These are phyloP conservation scores for Pseudogymnoascus sp. DNA, from an alignment of 2,329 filamentous ascomycete genomes.

Conservation along the genomic window DNA sequence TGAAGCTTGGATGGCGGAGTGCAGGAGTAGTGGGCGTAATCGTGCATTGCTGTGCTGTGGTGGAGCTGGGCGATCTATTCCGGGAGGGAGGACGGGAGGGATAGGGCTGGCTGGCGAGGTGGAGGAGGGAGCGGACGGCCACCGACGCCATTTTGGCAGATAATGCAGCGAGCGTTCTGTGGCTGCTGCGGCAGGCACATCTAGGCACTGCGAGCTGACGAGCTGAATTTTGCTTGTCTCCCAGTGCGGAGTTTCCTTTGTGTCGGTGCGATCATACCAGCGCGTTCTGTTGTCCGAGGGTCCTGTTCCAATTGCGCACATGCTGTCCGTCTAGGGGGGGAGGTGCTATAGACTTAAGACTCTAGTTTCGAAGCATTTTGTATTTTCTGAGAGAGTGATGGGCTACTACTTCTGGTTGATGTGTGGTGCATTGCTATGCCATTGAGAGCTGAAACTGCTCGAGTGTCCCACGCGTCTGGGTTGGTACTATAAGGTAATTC, in stretches of 20 bases:
- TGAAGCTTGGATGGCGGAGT: neutral
- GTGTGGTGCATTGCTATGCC: neutral
- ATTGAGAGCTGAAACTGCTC: neutral
- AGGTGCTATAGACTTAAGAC: neutral
- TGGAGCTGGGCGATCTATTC: neutral
- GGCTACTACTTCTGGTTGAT: neutral
- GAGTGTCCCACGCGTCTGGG: neutral
- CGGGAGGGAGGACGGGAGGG: neutral
- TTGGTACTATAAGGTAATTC: neutral
- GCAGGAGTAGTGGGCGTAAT: neutral
- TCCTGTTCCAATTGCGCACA: neutral
- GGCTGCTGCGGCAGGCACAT: conserved; percentile 1
- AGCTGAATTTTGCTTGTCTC: neutral
- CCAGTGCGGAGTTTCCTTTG: neutral
- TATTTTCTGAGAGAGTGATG: neutral
- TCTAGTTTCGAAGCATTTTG: conserved; percentile 3
- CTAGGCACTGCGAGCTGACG: conserved; percentile 1
- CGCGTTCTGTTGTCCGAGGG: conserved; percentile 2
- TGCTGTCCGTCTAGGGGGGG: neutral
- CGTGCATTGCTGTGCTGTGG: neutral
- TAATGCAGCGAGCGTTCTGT: neutral
- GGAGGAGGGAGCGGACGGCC: neutral
- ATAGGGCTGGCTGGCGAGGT: neutral
- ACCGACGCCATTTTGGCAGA: neutral
- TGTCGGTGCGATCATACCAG: neutral